Conservation (phyloP, 164 flowering plant genomes). For the Nymphaea colorata region DNA sequence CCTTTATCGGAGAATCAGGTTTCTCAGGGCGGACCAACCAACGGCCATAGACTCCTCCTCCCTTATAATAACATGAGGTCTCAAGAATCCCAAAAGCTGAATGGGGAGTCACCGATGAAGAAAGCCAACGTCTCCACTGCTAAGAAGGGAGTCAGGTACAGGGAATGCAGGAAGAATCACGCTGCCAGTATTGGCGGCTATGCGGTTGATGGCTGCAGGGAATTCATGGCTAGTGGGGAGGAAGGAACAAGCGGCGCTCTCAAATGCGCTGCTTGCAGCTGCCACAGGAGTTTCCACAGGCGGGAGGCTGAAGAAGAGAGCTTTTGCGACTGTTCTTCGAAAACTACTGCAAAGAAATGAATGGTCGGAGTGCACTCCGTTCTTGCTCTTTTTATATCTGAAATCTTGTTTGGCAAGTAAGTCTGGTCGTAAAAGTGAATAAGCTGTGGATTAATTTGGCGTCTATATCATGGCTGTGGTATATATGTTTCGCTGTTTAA, state of each 20-base stretch:
- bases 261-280: constrained; percentile 26
- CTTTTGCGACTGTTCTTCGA: constrained; percentile 16
- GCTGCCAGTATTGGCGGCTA: constrained; percentile 29
- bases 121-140: background rate
- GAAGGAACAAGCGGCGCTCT: constrained; percentile 30
- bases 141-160: constrained; percentile 14
- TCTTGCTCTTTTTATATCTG: too few species aligned
- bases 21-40: background rate
- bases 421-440: too few species aligned
- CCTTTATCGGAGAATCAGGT: background rate
- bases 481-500: too few species aligned
- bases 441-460: too few species aligned
- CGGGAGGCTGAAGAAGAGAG: constrained; percentile 15
- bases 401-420: too few species aligned
- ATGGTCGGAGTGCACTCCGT: background rate
- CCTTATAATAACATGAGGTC: constrained; percentile 15
- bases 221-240: constrained; percentile 28
- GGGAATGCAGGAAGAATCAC: constrained; percentile 29
- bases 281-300: constrained; percentile 30
- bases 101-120: background rate
- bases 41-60: background rate
- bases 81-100: constrained; percentile 3
- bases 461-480: too few species aligned
- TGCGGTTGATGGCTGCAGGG: constrained; percentile 26
- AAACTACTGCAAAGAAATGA: constrained; percentile 12